Conservation (phyloP, 106 monocot genomes). For the Allium cepa region DNA sequence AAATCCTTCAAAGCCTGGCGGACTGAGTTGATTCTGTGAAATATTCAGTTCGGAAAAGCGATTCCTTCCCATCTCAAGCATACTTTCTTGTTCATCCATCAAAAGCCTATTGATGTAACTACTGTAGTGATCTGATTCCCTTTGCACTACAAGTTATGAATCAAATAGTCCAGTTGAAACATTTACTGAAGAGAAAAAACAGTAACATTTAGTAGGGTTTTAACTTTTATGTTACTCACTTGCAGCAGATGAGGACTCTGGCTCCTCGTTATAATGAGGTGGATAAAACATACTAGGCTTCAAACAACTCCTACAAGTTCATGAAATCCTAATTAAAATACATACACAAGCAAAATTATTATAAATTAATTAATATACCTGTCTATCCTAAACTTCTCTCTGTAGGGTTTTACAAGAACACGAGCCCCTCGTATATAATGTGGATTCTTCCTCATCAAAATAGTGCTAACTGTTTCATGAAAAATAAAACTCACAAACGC, state of each 20-base stretch:
- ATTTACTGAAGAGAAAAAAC: neutral
- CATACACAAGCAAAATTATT: neutral
- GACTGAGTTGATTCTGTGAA: constrained; percentile 9
- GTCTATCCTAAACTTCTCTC: constrained; percentile 61
- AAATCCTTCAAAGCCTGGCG: constrained; percentile 13
- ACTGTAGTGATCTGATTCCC: constrained; percentile 12
- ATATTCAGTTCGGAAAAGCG: constrained; percentile 30
- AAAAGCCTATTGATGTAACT: constrained; percentile 11
- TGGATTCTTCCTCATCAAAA: constrained; percentile 53
- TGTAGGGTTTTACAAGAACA: constrained; percentile 80
- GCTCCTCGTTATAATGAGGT: constrained; percentile 12
- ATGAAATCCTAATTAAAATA: neutral
- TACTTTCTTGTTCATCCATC: constrained; percentile 30
- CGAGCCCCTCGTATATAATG: constrained; percentile 70
- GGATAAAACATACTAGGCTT: constrained; percentile 7
- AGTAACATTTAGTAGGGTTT: neutral
- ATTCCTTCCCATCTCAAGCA: constrained; percentile 31
- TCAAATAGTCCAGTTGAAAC: neutral
- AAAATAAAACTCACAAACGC: constrained; percentile 85
- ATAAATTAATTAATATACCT: constrained; percentile 19
- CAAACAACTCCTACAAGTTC: constrained; percentile 5
- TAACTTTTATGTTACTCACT: constrained; percentile 10
- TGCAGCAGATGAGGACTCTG: constrained; percentile 1
- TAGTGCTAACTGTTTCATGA: constrained; percentile 54
- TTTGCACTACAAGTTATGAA: neutral